A percentile compares a stretch with the other conserved stretches of the same genome.
Evolutionary conservation across 1,139 yeast species (phyloP).

Genomic region (Yamadazyma mexicana): DNA sequence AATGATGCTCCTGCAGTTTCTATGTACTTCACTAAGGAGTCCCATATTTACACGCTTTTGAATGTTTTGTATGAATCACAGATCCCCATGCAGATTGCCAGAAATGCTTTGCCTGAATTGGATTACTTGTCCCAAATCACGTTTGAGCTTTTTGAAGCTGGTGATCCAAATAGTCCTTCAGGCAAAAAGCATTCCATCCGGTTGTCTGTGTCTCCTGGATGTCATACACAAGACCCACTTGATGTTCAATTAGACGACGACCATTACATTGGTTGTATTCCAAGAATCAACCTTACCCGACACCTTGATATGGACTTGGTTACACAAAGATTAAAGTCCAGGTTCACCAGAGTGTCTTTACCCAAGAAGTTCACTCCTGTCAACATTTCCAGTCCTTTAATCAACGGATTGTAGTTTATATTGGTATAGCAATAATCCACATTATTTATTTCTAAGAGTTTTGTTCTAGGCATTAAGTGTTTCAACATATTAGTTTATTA

Average conservation of each 20-base stretch:
- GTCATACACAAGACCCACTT: conserved; percentile 95
- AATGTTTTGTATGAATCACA: conserved; percentile 93
- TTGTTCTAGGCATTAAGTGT: no score
- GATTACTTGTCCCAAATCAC: conserved; percentile 94
- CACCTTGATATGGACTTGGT: conserved; percentile 93
- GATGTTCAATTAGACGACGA: conserved; percentile 96
- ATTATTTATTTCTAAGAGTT: not conserved
- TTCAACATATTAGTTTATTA: conserved; percentile 3
- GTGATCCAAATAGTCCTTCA: conserved; percentile 54
- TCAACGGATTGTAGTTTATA: conserved; percentile 22
- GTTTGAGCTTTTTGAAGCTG: conserved; percentile 87
- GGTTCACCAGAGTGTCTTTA: conserved; percentile 83
- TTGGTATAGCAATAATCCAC: not conserved
- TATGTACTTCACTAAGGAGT: conserved; percentile 93
- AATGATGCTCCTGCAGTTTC: conserved; percentile 80
- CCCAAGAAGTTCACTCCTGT: conserved; percentile 92
- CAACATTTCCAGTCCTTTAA: conserved; percentile 71
- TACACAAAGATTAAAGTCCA: conserved; percentile 73
- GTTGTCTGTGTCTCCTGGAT: conserved; percentile 91
- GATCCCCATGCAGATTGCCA: conserved; percentile 87
- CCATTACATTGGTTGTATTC: conserved; percentile 95
- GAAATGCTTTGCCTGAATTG: conserved; percentile 94
- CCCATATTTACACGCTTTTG: conserved; percentile 90
- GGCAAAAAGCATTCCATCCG: conserved; percentile 86
- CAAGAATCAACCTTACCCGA: conserved; percentile 83